Conservation (phyloP, 106 monocot genomes). For the Ottelia alismoides region DNA sequence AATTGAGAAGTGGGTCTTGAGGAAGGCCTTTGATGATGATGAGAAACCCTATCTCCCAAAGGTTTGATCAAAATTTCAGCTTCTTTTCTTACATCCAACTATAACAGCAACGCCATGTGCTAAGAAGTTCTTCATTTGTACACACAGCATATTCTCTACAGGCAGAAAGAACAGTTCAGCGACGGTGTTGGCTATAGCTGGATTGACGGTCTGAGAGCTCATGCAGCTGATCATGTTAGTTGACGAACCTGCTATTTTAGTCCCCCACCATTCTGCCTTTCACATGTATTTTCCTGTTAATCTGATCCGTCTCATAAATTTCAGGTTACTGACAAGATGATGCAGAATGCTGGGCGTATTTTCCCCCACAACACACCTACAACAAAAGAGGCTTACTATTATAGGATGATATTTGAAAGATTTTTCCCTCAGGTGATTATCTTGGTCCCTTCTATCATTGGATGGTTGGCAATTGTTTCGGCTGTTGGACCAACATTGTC, state of each 20-base stretch:
- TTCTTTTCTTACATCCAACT: neutral
- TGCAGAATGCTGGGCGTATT: constrained; percentile 42
- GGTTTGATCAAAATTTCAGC: neutral
- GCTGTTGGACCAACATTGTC: neutral
- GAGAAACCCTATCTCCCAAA: neutral
- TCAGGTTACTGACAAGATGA: constrained; percentile 56
- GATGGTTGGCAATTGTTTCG: neutral
- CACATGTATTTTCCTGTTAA: neutral
- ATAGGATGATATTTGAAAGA: constrained; percentile 65
- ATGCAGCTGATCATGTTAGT: constrained; percentile 41
- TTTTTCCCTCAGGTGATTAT: constrained; percentile 62
- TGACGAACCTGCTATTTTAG: neutral
- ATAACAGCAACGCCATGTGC: neutral
- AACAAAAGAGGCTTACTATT: constrained; percentile 66
- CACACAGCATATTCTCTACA: constrained; percentile 31
- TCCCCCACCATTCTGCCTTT: neutral
- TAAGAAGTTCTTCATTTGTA: neutral
- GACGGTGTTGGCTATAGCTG: constrained; percentile 73
- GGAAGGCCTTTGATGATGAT: neutral
- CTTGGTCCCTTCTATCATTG: neutral
- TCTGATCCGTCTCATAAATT: neutral
- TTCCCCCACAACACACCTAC: constrained; percentile 68
- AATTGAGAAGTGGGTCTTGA: neutral
- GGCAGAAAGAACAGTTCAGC: constrained; percentile 77
- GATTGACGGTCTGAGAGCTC: constrained; percentile 70